Conservation (phyloP, 2,329 filamentous ascomycete genomes). For the Pseudogymnoascus sp. region DNA sequence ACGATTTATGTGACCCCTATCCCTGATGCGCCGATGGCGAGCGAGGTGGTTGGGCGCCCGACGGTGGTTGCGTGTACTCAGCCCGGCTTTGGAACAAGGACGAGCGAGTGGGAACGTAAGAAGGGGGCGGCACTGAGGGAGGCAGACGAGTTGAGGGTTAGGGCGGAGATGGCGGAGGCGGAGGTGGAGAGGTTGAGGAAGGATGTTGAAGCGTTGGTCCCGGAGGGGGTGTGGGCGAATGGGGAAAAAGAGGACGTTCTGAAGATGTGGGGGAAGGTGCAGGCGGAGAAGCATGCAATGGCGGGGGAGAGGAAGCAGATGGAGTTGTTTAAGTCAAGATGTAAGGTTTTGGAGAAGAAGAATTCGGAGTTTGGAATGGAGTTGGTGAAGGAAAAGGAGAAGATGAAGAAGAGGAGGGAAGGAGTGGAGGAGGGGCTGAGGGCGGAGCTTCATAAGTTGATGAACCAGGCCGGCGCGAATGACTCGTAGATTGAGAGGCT, state of each 20-base stretch:
- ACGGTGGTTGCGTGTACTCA: conserved; percentile 30
- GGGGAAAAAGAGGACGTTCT: background rate
- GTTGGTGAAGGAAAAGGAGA: background rate
- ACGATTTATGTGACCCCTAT: conserved; percentile 41
- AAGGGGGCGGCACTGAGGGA: background rate
- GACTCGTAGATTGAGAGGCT: background rate
- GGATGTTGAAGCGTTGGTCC: background rate
- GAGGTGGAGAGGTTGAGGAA: background rate
- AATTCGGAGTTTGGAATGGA: background rate
- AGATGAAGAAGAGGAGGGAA: background rate
- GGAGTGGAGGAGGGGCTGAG: conserved; percentile 12
- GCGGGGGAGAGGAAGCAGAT: background rate
- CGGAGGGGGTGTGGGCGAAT: background rate
- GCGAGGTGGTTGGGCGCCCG: conserved; percentile 39
- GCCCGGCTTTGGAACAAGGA: conserved; percentile 25
- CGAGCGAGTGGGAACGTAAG: conserved; percentile 20
- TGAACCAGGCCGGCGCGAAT: background rate
- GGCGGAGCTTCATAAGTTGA: background rate
- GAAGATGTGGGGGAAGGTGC: background rate
- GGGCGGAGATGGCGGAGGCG: background rate
- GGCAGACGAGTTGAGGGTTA: background rate
- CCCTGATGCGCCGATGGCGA: conserved; percentile 41
- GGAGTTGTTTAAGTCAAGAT: background rate
- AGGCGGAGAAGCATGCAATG: background rate
- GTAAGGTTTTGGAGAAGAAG: background rate